Percentiles rank a stretch among this genome's conserved stretches.
Conservation (phyloP, 192 early-diverging fungal genomes). For the Geranomyces michiganensis region DNA sequence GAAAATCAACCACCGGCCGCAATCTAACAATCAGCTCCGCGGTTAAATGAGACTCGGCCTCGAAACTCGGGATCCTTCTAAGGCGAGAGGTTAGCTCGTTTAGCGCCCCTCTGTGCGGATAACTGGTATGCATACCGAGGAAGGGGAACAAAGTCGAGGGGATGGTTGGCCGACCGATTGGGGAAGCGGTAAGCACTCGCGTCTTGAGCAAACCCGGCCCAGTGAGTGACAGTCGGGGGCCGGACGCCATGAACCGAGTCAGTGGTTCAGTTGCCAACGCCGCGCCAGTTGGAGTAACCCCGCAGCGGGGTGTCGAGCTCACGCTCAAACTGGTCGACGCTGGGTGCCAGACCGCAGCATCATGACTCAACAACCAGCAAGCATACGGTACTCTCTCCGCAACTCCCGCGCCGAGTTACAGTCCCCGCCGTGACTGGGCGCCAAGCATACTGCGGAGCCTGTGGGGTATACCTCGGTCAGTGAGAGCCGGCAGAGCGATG, state of each 20-base stretch:
- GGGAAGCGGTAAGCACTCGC: constrained; percentile 11
- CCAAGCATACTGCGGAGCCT: too few relatives aligned
- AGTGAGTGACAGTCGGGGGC: constrained; percentile 9
- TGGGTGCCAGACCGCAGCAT: too few relatives aligned
- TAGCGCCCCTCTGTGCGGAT: constrained; percentile 1
- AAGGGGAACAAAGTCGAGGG: neutral
- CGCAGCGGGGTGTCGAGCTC: neutral
- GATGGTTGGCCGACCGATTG: neutral
- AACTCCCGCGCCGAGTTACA: neutral
- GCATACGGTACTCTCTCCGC: too few relatives aligned
- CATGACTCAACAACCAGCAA: too few relatives aligned
- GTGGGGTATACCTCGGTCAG: too few relatives aligned
- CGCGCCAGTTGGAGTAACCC: neutral
- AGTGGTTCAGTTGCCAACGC: neutral
- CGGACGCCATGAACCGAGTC: constrained; percentile 3
- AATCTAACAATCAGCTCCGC: neutral
- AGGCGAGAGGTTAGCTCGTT: neutral
- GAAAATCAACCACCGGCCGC: neutral
- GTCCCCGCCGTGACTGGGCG: neutral
- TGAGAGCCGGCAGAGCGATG: neutral
- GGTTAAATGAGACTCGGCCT: neutral
- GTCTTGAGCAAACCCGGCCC: neutral
- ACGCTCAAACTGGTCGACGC: neutral
- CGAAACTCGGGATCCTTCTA: neutral
- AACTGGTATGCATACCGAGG: neutral